These are phyloP conservation scores for Phytophthora vignae DNA, from an alignment of 352 stramenopile genomes.

Conservation along the genomic window DNA sequence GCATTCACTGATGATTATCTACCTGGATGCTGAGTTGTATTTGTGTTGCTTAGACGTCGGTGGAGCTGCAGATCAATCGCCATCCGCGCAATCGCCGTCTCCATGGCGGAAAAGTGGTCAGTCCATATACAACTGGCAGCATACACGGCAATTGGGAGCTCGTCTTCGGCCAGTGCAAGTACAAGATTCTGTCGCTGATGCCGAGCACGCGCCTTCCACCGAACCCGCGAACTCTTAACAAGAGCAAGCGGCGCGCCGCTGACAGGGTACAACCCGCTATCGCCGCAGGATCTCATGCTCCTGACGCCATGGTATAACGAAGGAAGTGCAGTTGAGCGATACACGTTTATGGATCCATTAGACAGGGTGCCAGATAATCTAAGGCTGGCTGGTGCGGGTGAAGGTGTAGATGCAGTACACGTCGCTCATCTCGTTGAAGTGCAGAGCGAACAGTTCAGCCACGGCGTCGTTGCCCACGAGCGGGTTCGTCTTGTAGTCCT, in stretches of 20 bases:
- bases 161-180: slow-evolving; percentile 71
- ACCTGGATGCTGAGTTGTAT: slow-evolving; percentile 2
- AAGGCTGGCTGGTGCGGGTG: slow-evolving; percentile 43
- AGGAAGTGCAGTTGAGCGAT: background rate
- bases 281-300: slow-evolving; percentile 9
- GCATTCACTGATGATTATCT: background rate
- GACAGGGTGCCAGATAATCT: slow-evolving; percentile 25
- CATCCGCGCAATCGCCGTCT: slow-evolving; percentile 56
- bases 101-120: slow-evolving; percentile 60
- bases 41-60: slow-evolving; percentile 63
- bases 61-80: slow-evolving; percentile 86
- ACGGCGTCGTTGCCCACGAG: slow-evolving; percentile 71
- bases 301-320: slow-evolving; percentile 27
- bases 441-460: slow-evolving; percentile 81
- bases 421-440: slow-evolving; percentile 93
- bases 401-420: slow-evolving; percentile 91
- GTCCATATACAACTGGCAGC: slow-evolving; percentile 68
- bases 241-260: slow-evolving; percentile 20
- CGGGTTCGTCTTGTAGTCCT: slow-evolving; percentile 88
- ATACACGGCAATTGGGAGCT: slow-evolving; percentile 83
- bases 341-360: slow-evolving; percentile 32
- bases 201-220: slow-evolving; percentile 56
- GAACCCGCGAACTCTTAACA: slow-evolving; percentile 28
- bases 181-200: slow-evolving; percentile 67
- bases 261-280: background rate